A percentile compares a stretch with the other conserved stretches of the same genome.
These are phyloP conservation scores for Cryptococcus maquisensis DNA, from an alignment of 1,284 basidiomycete genomes.

Conservation along the genomic window DNA sequence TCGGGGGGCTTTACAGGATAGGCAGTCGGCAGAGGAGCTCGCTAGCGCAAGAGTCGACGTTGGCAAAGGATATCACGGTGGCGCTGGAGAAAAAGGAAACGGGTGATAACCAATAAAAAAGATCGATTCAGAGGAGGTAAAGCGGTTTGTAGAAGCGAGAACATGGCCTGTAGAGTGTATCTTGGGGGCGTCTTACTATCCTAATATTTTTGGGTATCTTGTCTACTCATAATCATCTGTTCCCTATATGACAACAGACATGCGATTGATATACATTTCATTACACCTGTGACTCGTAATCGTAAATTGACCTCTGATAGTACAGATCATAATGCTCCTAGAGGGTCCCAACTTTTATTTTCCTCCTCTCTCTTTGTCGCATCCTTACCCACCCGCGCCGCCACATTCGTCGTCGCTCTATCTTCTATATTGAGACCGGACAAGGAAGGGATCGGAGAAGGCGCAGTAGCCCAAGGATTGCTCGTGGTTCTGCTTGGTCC, in stretches of 20 bases:
- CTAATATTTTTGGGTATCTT: too few species aligned
- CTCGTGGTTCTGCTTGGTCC: background rate
- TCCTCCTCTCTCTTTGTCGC: constrained; percentile 22
- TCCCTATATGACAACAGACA: too few species aligned
- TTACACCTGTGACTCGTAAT: too few species aligned
- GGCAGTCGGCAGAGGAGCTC: too few species aligned
- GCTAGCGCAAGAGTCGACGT: background rate
- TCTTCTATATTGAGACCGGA: background rate
- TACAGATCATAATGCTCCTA: constrained; percentile 33
- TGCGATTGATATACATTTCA: too few species aligned
- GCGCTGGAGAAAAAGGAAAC: background rate
- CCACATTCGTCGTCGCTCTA: background rate
- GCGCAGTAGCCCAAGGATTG: constrained; percentile 3
- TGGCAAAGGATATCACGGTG: background rate
- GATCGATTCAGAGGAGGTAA: too few species aligned
- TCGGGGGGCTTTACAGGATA: too few species aligned
- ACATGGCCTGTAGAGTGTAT: too few species aligned
- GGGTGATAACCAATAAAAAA: background rate
- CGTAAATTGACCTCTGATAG: background rate
- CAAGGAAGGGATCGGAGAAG: background rate
- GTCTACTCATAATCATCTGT: too few species aligned
- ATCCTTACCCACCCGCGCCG: background rate
- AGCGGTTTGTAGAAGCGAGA: too few species aligned
- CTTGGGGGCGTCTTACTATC: too few species aligned
- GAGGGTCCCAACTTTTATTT: constrained; percentile 39